Conservation (phyloP, 176 grass and related monocot genomes). For the Aegilops umbellulata region DNA sequence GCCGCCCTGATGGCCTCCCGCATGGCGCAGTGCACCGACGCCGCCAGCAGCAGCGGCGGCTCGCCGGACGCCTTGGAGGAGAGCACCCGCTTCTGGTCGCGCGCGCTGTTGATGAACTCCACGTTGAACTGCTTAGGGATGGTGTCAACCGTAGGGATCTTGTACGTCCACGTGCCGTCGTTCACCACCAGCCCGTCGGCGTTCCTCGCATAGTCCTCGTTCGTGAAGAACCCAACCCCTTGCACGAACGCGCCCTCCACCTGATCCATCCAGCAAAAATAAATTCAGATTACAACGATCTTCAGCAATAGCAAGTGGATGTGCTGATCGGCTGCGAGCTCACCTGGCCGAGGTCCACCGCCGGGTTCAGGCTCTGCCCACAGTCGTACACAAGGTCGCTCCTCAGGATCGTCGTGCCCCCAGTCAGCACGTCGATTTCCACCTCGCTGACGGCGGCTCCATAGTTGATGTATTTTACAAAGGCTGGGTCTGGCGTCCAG, state of each 20-base stretch:
- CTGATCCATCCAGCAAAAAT: slow-evolving; percentile 12
- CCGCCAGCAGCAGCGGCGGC: slow-evolving; percentile 78
- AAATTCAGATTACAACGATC: neutral
- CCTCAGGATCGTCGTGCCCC: slow-evolving; percentile 69
- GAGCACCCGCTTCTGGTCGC: slow-evolving; percentile 61
- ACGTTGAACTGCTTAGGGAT: slow-evolving; percentile 83
- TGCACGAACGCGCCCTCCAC: slow-evolving; percentile 74
- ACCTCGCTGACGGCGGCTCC: slow-evolving; percentile 77
- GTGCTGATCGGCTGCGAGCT: neutral
- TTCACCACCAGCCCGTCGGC: slow-evolving; percentile 61
- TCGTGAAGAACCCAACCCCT: slow-evolving; percentile 78
- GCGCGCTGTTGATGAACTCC: slow-evolving; percentile 62
- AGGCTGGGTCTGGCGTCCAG: slow-evolving; percentile 53
- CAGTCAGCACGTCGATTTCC: slow-evolving; percentile 69
- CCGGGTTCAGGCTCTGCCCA: slow-evolving; percentile 83
- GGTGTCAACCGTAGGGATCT: slow-evolving; percentile 77
- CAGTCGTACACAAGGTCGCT: slow-evolving; percentile 81
- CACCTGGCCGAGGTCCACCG: slow-evolving; percentile 86
- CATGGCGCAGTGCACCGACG: slow-evolving; percentile 88
- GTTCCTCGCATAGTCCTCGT: slow-evolving; percentile 68
- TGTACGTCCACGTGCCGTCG: slow-evolving; percentile 88
- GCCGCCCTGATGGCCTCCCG: slow-evolving; percentile 85
- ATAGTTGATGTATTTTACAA: slow-evolving; percentile 64
- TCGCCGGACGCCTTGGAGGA: slow-evolving; percentile 92
- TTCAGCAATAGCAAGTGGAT: neutral